Conservation (phyloP, 1,284 basidiomycete species). For the Trichosporon sp. region DNA sequence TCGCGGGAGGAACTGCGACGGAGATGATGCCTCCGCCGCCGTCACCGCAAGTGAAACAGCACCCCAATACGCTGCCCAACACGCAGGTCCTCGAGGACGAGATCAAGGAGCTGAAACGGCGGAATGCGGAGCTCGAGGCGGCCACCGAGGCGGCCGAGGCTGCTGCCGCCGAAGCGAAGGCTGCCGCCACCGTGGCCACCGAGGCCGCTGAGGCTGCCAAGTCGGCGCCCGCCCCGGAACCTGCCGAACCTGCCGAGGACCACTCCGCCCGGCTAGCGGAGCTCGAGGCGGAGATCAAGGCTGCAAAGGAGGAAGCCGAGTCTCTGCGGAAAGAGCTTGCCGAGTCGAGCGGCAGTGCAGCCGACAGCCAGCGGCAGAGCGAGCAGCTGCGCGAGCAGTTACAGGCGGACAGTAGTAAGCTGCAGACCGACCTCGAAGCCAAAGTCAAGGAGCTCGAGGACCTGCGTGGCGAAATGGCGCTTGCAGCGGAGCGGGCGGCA, state of each 20-base stretch:
- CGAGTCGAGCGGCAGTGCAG: conserved; percentile 47
- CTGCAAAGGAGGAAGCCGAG: conserved; percentile 41
- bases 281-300: conserved; percentile 43
- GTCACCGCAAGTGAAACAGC: conserved; percentile 43
- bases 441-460: conserved; percentile 46
- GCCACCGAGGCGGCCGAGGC: conserved; percentile 28
- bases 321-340: conserved; percentile 41
- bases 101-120: conserved; percentile 41
- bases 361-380: conserved; percentile 42
- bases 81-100: conserved; percentile 49
- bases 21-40: conserved; percentile 58
- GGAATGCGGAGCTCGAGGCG: conserved; percentile 47
- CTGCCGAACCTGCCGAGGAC: conserved; percentile 9
- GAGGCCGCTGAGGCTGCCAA: neutral
- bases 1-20: conserved; percentile 26
- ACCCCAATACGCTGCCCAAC: conserved; percentile 44
- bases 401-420: conserved; percentile 40
- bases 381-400: conserved; percentile 49
- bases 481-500: conserved; percentile 47
- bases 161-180: conserved; percentile 14
- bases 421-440: conserved; percentile 38
- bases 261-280: conserved; percentile 24
- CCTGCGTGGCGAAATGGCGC: conserved; percentile 48
- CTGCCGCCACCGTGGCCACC: neutral
- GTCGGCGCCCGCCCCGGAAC: neutral